Conservation (phyloP, 306 rosid genomes). For the Castanea mollissima region DNA sequence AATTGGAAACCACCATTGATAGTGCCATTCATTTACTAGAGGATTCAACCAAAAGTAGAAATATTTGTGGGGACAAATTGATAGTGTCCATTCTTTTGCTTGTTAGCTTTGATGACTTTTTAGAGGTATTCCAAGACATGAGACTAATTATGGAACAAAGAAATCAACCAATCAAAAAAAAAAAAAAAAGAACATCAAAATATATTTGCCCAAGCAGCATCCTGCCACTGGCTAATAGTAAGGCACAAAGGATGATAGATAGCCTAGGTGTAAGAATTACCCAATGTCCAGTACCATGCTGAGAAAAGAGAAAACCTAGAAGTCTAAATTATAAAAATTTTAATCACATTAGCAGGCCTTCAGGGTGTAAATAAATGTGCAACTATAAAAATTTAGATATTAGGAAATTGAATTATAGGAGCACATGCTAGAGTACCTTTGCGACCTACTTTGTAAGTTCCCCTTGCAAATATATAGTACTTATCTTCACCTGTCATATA, state of each 20-base stretch:
- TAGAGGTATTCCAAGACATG: not conserved
- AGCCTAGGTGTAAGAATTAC: not conserved
- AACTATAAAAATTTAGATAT: not conserved
- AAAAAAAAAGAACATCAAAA: not conserved
- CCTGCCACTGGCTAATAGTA: not conserved
- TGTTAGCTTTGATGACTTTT: not conserved
- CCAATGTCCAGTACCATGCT: too few species aligned
- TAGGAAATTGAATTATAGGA: not conserved
- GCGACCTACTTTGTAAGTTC: slow-evolving; percentile 81
- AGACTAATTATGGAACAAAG: not conserved
- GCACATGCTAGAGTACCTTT: slow-evolving; percentile 53
- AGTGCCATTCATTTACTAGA: too few species aligned
- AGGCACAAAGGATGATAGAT: not conserved
- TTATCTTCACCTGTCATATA: slow-evolving; percentile 66
- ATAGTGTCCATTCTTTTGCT: not conserved
- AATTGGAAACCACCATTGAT: too few species aligned
- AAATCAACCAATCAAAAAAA: not conserved
- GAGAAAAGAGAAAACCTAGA: not conserved
- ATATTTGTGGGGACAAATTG: too few species aligned
- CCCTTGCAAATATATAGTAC: slow-evolving; percentile 68
- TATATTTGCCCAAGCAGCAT: not conserved
- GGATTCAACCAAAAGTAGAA: too few species aligned
- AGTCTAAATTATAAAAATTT: not conserved
- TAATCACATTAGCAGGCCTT: not conserved
- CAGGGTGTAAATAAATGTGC: not conserved